These are phyloP conservation scores for Metarhizium humberi DNA, from an alignment of 2,329 filamentous ascomycete species.

Conservation along the genomic window DNA sequence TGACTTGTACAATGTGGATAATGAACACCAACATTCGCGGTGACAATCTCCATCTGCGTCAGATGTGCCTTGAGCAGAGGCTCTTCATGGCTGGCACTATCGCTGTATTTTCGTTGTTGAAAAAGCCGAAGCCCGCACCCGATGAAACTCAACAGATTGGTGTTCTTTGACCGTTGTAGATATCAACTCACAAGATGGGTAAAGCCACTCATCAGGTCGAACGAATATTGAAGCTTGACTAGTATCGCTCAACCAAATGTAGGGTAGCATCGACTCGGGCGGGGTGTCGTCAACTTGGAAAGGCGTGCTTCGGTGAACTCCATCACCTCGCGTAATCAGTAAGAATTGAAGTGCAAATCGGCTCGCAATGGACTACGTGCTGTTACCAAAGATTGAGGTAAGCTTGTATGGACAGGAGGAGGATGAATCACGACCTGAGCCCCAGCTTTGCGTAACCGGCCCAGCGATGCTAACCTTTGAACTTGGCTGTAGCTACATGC, in stretches of 20 bases:
- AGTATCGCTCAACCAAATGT: neutral
- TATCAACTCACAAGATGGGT: too few species aligned
- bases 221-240: too few species aligned
- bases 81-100: too few species aligned
- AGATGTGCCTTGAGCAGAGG: too few species aligned
- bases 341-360: neutral
- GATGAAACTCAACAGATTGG: too few species aligned
- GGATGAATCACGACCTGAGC: neutral
- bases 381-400: constrained; percentile 49
- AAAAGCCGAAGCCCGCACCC: too few species aligned
- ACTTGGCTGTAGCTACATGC: constrained; percentile 55
- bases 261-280: neutral
- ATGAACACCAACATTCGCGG: neutral
- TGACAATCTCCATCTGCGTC: neutral
- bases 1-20: constrained; percentile 11
- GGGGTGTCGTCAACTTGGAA: neutral
- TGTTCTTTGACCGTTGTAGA: too few species aligned
- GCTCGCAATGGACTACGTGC: constrained; percentile 31
- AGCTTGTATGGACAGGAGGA: neutral
- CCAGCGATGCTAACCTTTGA: neutral
- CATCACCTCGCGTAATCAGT: neutral
- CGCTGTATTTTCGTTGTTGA: too few species aligned
- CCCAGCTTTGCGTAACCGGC: neutral
- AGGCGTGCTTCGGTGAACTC: neutral
- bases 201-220: neutral